Conservation (phyloP, 164 flowering plant genomes). For the Tetrastigma voinierianum region DNA sequence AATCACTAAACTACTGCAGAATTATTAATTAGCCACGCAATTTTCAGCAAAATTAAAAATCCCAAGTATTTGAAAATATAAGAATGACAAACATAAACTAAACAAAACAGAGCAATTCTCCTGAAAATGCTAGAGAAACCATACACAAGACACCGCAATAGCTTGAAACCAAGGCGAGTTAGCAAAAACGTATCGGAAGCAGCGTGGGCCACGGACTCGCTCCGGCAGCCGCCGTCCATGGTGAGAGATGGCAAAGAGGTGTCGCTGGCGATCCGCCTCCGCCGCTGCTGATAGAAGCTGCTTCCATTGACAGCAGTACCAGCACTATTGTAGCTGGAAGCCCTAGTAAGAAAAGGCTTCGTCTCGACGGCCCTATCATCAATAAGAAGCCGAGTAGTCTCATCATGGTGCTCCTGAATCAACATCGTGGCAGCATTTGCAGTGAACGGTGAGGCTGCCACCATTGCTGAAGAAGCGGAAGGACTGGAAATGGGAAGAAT, state of each 20-base stretch:
- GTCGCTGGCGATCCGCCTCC: constrained; percentile 49
- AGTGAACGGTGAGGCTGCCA: neutral
- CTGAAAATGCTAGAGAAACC: neutral
- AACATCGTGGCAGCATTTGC: constrained; percentile 12
- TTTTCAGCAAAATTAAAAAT: too few species aligned
- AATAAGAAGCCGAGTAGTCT: constrained; percentile 10
- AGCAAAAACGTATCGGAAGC: constrained; percentile 63
- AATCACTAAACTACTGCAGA: too few species aligned
- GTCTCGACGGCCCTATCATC: constrained; percentile 18
- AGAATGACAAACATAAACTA: neutral
- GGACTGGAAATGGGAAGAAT: neutral
- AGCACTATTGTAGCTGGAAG: constrained; percentile 24
- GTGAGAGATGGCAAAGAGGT: constrained; percentile 22
- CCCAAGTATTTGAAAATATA: neutral
- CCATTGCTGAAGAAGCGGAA: neutral
- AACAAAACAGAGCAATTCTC: neutral
- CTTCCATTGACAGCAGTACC: neutral
- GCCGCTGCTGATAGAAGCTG: constrained; percentile 27
- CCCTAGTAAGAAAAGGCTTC: constrained; percentile 36
- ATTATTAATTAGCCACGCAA: too few species aligned
- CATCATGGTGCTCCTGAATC: constrained; percentile 17
- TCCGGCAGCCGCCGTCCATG: constrained; percentile 3
- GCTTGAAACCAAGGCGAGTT: constrained; percentile 57
- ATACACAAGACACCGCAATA: constrained; percentile 77
- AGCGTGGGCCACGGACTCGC: constrained; percentile 48